phyloP scores from a whole-genome alignment of 495 filamentous ascomycete species.

The Talaromyces adpressus region DNA sequence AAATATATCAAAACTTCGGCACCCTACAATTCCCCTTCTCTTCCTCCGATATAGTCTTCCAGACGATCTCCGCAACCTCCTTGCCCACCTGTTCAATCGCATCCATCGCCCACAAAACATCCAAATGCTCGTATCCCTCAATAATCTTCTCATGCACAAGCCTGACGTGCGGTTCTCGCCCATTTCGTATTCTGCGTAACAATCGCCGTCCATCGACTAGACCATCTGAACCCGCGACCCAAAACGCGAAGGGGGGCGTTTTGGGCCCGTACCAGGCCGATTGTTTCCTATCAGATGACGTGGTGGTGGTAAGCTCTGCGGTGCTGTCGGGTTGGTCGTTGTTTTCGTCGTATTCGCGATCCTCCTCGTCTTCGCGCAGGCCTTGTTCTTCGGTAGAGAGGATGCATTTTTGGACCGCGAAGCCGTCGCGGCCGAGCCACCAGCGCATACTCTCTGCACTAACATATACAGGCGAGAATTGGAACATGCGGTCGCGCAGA shows the following conservation, averaged over 20 bases:
- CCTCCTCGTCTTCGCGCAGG: constrained; percentile 56
- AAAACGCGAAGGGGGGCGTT: constrained; percentile 80
- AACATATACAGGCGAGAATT: constrained; percentile 87
- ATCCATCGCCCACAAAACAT: constrained; percentile 96
- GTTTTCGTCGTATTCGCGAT: constrained; percentile 23
- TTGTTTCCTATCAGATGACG: neutral
- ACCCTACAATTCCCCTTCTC: constrained; percentile 51
- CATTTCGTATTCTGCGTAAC: constrained; percentile 64
- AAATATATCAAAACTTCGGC: constrained; percentile 30
- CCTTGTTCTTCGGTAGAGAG: constrained; percentile 67
- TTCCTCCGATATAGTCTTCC: constrained; percentile 57
- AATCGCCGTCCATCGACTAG: constrained; percentile 79
- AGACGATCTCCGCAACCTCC: constrained; percentile 77
- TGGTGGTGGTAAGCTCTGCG: neutral
- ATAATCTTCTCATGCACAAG: constrained; percentile 80
- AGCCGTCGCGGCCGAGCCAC: constrained; percentile 91
- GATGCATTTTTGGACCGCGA: constrained; percentile 88
- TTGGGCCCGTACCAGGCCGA: constrained; percentile 74
- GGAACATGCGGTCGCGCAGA: constrained; percentile 77
- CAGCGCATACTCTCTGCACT: constrained; percentile 87
- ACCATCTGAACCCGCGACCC: constrained; percentile 75
- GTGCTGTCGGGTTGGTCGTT: constrained; percentile 5
- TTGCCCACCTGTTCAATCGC: constrained; percentile 73
- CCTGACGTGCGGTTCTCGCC: constrained; percentile 72
- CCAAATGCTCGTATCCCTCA: constrained; percentile 88